A percentile compares a stretch with the other conserved stretches of the same genome.
Conservation (phyloP, 2,329 filamentous ascomycete genomes). For the Clathrospora elynae region DNA sequence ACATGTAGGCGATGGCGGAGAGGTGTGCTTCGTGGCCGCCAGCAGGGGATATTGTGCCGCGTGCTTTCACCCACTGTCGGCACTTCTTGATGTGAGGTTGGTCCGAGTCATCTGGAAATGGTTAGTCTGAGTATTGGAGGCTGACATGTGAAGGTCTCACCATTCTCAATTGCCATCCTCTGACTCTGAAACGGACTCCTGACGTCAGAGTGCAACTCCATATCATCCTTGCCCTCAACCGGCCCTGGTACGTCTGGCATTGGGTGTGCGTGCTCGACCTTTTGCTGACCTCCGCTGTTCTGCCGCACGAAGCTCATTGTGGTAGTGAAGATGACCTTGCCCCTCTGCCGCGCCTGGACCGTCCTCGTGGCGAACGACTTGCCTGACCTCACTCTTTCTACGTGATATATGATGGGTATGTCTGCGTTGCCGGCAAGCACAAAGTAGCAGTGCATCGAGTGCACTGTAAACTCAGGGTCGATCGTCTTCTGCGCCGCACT, state of each 20-base stretch:
- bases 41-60: constrained; percentile 72
- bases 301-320: constrained; percentile 86
- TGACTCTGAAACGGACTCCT: constrained; percentile 63
- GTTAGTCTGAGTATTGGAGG: constrained; percentile 21
- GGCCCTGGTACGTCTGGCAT: constrained; percentile 56
- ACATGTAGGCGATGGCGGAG: constrained; percentile 88
- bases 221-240: constrained; percentile 46
- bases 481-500: constrained; percentile 89
- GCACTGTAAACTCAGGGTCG: constrained; percentile 76
- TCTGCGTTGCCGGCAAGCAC: constrained; percentile 84
- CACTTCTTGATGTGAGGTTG: constrained; percentile 70
- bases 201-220: constrained; percentile 37
- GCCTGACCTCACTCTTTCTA: constrained; percentile 90
- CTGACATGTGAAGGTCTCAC: constrained; percentile 30
- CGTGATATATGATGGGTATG: constrained; percentile 90
- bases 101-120: constrained; percentile 47
- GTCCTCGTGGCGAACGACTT: constrained; percentile 89
- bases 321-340: constrained; percentile 90
- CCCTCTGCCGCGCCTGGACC: constrained; percentile 90
- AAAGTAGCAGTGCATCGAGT: constrained; percentile 99
- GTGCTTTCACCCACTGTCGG: constrained; percentile 71
- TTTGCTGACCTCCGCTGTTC: constrained; percentile 61
- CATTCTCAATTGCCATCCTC: constrained; percentile 62
- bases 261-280: constrained; percentile 68
- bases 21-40: constrained; percentile 83